Conservation (phyloP, 495 filamentous ascomycete species). For the Penicillium canariense region DNA sequence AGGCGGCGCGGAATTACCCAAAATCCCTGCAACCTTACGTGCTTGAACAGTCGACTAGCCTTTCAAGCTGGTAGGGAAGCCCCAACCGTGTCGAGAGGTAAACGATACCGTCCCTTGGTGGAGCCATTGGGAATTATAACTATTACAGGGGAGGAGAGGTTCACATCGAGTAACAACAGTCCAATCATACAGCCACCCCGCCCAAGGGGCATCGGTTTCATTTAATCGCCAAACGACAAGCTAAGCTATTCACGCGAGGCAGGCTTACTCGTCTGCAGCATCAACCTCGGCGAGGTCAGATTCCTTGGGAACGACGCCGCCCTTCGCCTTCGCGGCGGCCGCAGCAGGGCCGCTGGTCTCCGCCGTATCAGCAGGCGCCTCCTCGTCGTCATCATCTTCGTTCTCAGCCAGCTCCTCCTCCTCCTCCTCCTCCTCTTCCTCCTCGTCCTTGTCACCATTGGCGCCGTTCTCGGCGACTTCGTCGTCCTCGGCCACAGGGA, state of each 20-base stretch:
- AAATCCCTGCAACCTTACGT: too few relatives aligned
- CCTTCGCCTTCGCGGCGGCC: conserved; percentile 44
- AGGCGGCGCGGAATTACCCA: too few relatives aligned
- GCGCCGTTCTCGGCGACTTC: conserved; percentile 32
- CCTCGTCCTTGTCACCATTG: conserved; percentile 31
- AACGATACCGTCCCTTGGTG: not conserved
- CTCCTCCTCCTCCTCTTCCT: conserved; percentile 34
- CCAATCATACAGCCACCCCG: conserved; percentile 4
- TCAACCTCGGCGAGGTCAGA: conserved; percentile 43
- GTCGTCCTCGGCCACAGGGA: conserved; percentile 24
- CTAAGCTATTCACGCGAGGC: not conserved
- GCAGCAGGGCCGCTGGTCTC: conserved; percentile 43
- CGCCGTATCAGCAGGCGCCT: conserved; percentile 33
- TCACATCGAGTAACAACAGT: not conserved
- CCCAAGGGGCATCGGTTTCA: not conserved
- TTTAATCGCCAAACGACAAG: not conserved
- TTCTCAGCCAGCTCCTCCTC: conserved; percentile 33
- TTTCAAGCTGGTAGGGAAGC: too few relatives aligned
- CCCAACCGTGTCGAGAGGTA: too few relatives aligned
- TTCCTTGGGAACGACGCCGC: conserved; percentile 46
- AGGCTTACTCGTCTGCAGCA: conserved; percentile 21
- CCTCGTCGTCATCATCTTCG: conserved; percentile 30
- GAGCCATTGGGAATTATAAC: not conserved
- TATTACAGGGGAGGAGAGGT: conserved; percentile 6
- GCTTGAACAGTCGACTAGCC: too few relatives aligned